Conservation (phyloP, 192 early-diverging fungal species). For the Podila epigama region DNA sequence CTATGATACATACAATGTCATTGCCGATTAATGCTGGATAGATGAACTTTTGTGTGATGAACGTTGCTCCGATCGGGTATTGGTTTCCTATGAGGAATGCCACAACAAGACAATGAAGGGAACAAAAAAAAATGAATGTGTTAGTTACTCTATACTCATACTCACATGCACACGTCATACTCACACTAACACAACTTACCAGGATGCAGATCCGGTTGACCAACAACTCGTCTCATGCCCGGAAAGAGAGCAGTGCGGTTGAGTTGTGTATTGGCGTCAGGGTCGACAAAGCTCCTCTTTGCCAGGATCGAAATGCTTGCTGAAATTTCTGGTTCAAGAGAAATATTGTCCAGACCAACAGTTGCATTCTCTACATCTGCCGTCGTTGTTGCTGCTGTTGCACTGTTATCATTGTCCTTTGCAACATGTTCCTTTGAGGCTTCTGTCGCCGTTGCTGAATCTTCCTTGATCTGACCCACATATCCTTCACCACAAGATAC, state of each 20-base stretch:
- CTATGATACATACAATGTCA: conserved; percentile 43
- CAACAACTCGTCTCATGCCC: conserved; percentile 54
- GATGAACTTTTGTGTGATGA: conserved; percentile 52
- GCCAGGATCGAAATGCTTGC: conserved; percentile 51
- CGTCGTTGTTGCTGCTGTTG: background rate
- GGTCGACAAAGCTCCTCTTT: conserved; percentile 52
- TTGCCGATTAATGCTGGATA: conserved; percentile 67
- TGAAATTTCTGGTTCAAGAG: conserved; percentile 11
- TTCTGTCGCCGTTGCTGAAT: background rate
- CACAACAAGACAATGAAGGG: conserved; percentile 52
- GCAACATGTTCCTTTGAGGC: background rate
- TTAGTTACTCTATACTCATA: conserved; percentile 56
- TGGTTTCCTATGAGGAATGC: conserved; percentile 25
- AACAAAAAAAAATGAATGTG: conserved; percentile 53
- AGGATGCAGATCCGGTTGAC: conserved; percentile 65
- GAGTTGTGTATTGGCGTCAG: conserved; percentile 54
- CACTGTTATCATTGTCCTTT: background rate
- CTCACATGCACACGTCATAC: conserved; percentile 21
- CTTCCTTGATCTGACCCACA: conserved; percentile 47
- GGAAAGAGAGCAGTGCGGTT: conserved; percentile 51
- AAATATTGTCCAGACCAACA: background rate
- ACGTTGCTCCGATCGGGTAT: conserved; percentile 59
- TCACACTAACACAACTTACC: conserved; percentile 29
- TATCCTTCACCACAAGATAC: conserved; percentile 62
- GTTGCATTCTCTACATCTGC: background rate